phyloP scores from a whole-genome alignment of 2,329 filamentous ascomycete genomes.

The Coniochaeta sp. region DNA sequence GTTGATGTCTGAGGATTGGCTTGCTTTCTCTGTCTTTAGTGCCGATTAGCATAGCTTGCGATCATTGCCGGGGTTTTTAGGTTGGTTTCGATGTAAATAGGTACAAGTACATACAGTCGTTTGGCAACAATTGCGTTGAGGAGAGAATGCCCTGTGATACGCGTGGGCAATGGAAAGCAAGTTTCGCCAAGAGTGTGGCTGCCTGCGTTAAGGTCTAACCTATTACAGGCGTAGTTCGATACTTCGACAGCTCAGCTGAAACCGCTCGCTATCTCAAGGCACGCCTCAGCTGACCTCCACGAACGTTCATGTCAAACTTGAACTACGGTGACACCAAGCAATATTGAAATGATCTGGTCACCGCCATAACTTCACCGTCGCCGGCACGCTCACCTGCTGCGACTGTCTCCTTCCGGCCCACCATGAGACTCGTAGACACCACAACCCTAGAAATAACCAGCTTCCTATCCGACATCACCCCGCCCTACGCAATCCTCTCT shows the following conservation, averaged over 20 bases:
- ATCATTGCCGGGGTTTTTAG: neutral
- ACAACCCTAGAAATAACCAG: neutral
- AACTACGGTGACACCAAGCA: neutral
- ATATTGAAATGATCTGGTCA: neutral
- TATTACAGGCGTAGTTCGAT: neutral
- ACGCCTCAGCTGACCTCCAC: neutral
- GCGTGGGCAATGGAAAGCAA: too few species aligned
- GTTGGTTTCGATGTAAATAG: neutral
- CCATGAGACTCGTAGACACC: slow-evolving; percentile 1
- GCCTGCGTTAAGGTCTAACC: neutral
- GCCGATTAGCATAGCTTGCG: neutral
- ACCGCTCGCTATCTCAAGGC: slow-evolving; percentile 1
- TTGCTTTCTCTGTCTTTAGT: too few species aligned
- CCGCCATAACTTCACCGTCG: neutral
- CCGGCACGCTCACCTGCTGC: neutral
- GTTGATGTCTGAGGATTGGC: neutral
- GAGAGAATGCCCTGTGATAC: too few species aligned
- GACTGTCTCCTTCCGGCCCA: neutral
- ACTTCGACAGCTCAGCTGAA: neutral
- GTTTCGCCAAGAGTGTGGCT: neutral
- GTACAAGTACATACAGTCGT: too few species aligned
- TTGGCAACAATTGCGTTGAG: neutral
- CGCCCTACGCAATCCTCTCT: slow-evolving; percentile 10
- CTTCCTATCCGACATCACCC: neutral
- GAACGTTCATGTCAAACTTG: too few species aligned